These are phyloP conservation scores for Discostella pseudostelligera DNA, from an alignment of 108 stramenopile species.

Conservation along the genomic window DNA sequence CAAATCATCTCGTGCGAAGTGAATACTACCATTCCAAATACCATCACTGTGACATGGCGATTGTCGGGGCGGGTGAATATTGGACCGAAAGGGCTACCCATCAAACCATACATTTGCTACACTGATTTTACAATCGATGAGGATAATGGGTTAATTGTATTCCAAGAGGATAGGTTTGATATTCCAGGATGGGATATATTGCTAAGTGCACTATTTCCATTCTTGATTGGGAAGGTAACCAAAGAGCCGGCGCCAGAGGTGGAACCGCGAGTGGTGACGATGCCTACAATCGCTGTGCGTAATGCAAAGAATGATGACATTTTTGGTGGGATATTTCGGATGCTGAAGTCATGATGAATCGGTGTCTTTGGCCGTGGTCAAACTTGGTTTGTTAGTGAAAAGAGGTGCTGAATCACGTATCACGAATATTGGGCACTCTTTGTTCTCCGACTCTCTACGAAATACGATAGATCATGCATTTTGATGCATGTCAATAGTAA, in stretches of 20 bases:
- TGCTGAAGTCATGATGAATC: not conserved
- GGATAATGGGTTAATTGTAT: conserved; percentile 56
- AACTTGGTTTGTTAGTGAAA: no score
- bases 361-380: no score
- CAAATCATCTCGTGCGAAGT: conserved; percentile 70
- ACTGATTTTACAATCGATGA: conserved; percentile 76
- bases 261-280: conserved; percentile 30
- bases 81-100: conserved; percentile 63
- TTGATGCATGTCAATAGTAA: not conserved
- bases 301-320: not conserved
- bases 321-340: conserved; percentile 7
- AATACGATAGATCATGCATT: no score
- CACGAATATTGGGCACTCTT: no score
- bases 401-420: no score
- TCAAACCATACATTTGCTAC: conserved; percentile 86
- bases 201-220: conserved; percentile 62
- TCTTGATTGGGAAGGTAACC: conserved; percentile 66
- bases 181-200: conserved; percentile 71
- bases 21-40: conserved; percentile 50
- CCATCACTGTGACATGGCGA: conserved; percentile 78
- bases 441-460: no score
- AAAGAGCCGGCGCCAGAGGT: conserved; percentile 55
- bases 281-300: not conserved
- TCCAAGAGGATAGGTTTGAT: conserved; percentile 82
- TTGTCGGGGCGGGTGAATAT: conserved; percentile 76